Evolutionary conservation across 768 basidiomycete species (phyloP), one percentile per base, ranked within the genome.

Genomic region (Pisolithus marmoratus): DNA sequence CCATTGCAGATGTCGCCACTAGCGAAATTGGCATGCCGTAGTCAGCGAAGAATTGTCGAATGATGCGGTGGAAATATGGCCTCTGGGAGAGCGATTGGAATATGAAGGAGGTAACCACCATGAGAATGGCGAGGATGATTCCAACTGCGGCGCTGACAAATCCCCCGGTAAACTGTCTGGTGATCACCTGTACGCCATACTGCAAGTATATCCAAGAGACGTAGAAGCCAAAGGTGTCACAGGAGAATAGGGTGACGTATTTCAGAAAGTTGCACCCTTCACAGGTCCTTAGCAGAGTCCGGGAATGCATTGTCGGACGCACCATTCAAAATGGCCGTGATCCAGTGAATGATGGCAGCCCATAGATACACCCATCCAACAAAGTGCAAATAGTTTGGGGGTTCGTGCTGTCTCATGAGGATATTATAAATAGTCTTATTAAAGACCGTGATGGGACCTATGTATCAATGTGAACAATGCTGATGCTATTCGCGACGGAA

Each of bases 281-380:
- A 22, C n/a, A 9, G 27, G 51, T 53, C 29, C 38, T 44, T 34
- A 20, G 29, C 9, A 42, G 15, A 55, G 40, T 0, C 27, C 12
- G 40, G 59, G 26, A 17, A n/a, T 40, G 24, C 7, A 22, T 38
- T 14, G 15, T 17, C 24, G 12, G 19, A 53, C 78, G 57, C 56
- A 85, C 90, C 89, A 56, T 93, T 93, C 15, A 88, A 71, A 5
- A 80, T 63, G 5, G 92, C 89, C 4, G 89, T 87, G 42, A 89
- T 70, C 86, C 87, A 92, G 60, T 94, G 87, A 38, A 88, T 67
- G 38, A 93, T 87, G 0, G 90, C 92, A 31, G 80, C 89, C 91
- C 91, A 94, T 0, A 93, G 70, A 64, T 95, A 94, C 0, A 91
- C 87, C 93, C 93, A 94, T 24, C 91, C 91, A 8, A 94, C 78